A percentile compares a stretch with the other conserved stretches of the same genome.
Evolutionary conservation across 2,329 filamentous ascomycete genomes (phyloP).

Genomic region (Colletotrichum sp.): DNA sequence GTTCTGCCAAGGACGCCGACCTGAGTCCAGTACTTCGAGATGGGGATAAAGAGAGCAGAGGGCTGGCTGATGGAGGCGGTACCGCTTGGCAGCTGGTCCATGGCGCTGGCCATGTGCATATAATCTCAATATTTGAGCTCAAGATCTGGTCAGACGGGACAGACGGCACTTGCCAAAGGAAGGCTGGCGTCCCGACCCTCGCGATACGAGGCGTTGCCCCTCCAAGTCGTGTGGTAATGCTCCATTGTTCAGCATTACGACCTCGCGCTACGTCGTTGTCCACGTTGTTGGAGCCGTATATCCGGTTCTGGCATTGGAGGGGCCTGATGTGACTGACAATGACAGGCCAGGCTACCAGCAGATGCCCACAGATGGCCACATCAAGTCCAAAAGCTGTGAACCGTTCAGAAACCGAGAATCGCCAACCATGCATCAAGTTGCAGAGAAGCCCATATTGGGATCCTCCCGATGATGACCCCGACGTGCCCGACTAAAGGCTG

Average conservation of each 20-base stretch:
- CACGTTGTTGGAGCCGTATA: neutral
- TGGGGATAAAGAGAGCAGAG: neutral
- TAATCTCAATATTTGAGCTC: neutral
- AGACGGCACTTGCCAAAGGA: neutral
- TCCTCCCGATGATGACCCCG: neutral
- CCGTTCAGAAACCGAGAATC: neutral
- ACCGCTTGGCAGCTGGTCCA: constrained; percentile 8
- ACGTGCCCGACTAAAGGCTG: neutral
- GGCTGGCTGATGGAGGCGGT: neutral
- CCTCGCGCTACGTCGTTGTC: neutral
- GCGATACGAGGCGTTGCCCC: constrained; percentile 10
- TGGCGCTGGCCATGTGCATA: constrained; percentile 8
- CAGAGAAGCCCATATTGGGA: neutral
- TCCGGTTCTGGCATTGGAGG: neutral
- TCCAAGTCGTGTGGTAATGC: neutral
- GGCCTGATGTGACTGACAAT: neutral
- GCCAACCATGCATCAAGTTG: neutral
- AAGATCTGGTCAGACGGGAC: neutral
- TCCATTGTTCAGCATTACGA: neutral
- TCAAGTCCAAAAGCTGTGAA: neutral
- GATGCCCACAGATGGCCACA: neutral
- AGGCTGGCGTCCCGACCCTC: neutral
- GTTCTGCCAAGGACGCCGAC: constrained; percentile 1
- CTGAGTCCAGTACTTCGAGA: neutral
- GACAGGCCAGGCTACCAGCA: neutral